phyloP scores from a whole-genome alignment of 2,329 filamentous ascomycete species.

The Hypomyces perniciosus region DNA sequence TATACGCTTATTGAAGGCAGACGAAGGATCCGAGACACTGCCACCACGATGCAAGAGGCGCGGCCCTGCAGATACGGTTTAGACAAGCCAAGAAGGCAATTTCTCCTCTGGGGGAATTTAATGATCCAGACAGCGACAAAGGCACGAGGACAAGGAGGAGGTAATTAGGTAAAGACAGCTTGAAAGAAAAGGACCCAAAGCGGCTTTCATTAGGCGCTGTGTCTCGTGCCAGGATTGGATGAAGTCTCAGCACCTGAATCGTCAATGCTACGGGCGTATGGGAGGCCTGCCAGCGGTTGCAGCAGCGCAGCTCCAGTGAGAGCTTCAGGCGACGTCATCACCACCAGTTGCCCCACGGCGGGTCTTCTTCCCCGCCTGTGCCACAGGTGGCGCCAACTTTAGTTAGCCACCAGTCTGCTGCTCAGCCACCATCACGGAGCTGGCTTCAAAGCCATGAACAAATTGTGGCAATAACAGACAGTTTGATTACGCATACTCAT shows the following conservation, averaged over 20 bases:
- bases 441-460: background rate
- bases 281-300: background rate
- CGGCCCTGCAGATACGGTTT: no score
- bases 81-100: no score
- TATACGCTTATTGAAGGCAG: background rate
- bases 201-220: background rate
- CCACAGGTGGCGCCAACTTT: background rate
- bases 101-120: no score
- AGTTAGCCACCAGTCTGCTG: background rate
- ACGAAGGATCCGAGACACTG: background rate
- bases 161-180: background rate
- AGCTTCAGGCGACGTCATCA: conserved; percentile 7
- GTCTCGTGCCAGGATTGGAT: background rate
- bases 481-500: background rate
- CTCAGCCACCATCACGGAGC: background rate
- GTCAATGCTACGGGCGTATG: no score
- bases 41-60: no score
- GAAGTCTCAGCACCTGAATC: no score
- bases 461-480: background rate
- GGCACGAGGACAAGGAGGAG: background rate
- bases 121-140: no score
- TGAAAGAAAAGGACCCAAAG: background rate
- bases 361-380: background rate
- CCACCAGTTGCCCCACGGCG: conserved; percentile 3
- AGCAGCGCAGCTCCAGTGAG: background rate